phyloP scores from a whole-genome alignment of 1,284 basidiomycete genomes.

The Sporisorium reilianum region DNA sequence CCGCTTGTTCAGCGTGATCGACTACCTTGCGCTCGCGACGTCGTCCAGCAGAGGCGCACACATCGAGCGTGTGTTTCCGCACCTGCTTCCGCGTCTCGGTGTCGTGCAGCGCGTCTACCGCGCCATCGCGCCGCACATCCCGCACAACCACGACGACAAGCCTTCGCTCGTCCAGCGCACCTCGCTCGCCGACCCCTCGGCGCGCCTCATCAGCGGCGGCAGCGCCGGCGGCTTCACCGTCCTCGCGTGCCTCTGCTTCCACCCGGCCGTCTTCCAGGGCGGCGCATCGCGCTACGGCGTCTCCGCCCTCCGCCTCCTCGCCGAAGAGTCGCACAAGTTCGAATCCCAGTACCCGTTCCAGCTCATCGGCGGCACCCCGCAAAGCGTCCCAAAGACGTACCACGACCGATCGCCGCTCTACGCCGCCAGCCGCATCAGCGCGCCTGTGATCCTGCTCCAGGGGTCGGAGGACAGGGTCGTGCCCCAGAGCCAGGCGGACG shows the following conservation, averaged over 20 bases:
- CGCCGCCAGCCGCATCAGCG: conserved; percentile 73
- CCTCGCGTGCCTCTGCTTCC: conserved; percentile 72
- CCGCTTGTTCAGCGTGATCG: conserved; percentile 51
- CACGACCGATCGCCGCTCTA: conserved; percentile 73
- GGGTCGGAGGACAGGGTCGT: conserved; percentile 75
- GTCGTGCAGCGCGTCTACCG: conserved; percentile 44
- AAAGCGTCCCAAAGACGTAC: conserved; percentile 73
- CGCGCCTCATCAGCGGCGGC: conserved; percentile 46
- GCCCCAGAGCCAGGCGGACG: conserved; percentile 74
- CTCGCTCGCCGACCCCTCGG: conserved; percentile 30
- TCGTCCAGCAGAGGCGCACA: background rate
- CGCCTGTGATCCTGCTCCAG: conserved; percentile 74
- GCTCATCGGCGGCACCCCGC: conserved; percentile 74
- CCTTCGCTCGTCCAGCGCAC: background rate
- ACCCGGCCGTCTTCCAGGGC: conserved; percentile 42
- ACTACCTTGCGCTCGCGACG: conserved; percentile 52
- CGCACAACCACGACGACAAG: conserved; percentile 1
- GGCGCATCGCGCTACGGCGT: conserved; percentile 47
- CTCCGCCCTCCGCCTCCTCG: conserved; percentile 28
- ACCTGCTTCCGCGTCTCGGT: conserved; percentile 44
- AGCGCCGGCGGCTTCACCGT: conserved; percentile 76
- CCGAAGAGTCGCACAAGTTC: conserved; percentile 77
- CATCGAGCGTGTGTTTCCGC: conserved; percentile 22
- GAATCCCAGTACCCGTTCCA: conserved; percentile 74
- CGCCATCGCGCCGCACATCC: conserved; percentile 26